Conservation (phyloP, 495 filamentous ascomycete species). For the Daldinia childiae region DNA sequence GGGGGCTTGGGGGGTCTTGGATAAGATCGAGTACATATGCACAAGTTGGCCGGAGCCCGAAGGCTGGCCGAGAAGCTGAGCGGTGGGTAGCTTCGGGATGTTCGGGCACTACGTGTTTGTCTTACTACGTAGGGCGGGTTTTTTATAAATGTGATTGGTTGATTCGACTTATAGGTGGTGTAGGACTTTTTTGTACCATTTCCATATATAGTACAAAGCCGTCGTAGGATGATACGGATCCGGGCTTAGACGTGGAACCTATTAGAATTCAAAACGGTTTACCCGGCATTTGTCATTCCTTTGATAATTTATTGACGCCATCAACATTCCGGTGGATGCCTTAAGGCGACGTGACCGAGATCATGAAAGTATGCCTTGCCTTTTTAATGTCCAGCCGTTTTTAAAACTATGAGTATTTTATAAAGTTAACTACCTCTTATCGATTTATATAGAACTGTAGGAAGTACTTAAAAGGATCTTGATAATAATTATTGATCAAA, state of each 20-base stretch:
- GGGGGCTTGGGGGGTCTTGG: slow-evolving; percentile 9
- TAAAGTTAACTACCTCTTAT: too few relatives aligned
- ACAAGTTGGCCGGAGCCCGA: slow-evolving; percentile 17
- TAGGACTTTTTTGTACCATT: not conserved
- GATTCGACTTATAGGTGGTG: not conserved
- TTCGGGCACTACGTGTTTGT: slow-evolving; percentile 19
- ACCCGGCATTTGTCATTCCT: not conserved
- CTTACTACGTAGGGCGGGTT: slow-evolving; percentile 9
- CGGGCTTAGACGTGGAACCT: slow-evolving; percentile 3
- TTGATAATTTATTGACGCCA: not conserved
- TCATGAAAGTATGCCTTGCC: not conserved
- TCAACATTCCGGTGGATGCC: not conserved
- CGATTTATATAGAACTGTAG: too few relatives aligned
- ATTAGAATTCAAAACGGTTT: not conserved
- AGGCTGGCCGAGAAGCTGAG: slow-evolving; percentile 11
- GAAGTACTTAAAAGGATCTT: too few relatives aligned
- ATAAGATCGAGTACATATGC: not conserved
- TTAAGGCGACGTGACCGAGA: not conserved
- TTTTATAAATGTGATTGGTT: slow-evolving; percentile 23
- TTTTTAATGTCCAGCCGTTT: not conserved
- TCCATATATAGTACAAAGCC: slow-evolving; percentile 32
- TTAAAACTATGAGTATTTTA: too few relatives aligned
- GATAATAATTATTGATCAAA: too few relatives aligned
- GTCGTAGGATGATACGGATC: slow-evolving; percentile 27
- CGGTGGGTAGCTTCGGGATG: slow-evolving; percentile 30